A percentile compares a stretch with the other conserved stretches of the same genome.
Conservation (phyloP, 495 filamentous ascomycete species). For the Hypoxylon crocopeplum region DNA sequence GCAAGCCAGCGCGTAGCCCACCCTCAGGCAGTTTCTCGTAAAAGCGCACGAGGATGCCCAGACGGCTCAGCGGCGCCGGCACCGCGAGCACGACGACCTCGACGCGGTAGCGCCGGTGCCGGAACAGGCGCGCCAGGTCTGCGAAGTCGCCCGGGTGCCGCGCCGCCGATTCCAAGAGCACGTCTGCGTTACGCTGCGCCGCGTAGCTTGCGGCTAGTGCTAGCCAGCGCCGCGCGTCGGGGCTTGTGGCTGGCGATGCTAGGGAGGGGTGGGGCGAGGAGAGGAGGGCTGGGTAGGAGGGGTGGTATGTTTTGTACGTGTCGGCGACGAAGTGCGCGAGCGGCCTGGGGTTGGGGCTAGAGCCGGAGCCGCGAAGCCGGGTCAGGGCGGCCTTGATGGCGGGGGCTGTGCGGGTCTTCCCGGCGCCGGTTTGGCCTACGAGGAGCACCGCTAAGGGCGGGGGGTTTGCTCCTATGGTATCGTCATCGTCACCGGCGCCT, state of each 20-base stretch:
- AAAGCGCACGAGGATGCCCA: slow-evolving; percentile 44
- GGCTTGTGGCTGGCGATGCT: slow-evolving; percentile 38
- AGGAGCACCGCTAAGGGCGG: slow-evolving; percentile 45
- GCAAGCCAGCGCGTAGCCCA: slow-evolving; percentile 29
- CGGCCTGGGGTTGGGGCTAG: neutral
- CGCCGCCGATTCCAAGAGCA: slow-evolving; percentile 47
- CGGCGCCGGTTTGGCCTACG: slow-evolving; percentile 52
- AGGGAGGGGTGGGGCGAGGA: slow-evolving; percentile 15
- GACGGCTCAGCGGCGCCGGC: slow-evolving; percentile 39
- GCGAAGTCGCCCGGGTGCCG: slow-evolving; percentile 43
- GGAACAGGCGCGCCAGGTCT: slow-evolving; percentile 35
- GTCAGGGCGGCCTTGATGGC: slow-evolving; percentile 32
- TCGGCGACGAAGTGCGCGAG: slow-evolving; percentile 50
- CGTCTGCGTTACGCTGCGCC: slow-evolving; percentile 18
- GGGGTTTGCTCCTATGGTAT: neutral
- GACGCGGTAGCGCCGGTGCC: slow-evolving; percentile 29
- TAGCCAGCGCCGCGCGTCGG: slow-evolving; percentile 47
- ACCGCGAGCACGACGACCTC: slow-evolving; percentile 45
- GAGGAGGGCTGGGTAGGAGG: slow-evolving; percentile 35
- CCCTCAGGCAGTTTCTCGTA: slow-evolving; percentile 38
- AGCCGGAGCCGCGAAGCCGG: too few species aligned
- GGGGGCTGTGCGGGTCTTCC: slow-evolving; percentile 48
- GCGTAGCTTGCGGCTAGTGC: slow-evolving; percentile 37
- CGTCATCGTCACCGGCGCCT: neutral
- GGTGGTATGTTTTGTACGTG: slow-evolving; percentile 55